Evolutionary conservation across 257 asterid genomes (phyloP).

Genomic region (Jacaranda mimosifolia): DNA sequence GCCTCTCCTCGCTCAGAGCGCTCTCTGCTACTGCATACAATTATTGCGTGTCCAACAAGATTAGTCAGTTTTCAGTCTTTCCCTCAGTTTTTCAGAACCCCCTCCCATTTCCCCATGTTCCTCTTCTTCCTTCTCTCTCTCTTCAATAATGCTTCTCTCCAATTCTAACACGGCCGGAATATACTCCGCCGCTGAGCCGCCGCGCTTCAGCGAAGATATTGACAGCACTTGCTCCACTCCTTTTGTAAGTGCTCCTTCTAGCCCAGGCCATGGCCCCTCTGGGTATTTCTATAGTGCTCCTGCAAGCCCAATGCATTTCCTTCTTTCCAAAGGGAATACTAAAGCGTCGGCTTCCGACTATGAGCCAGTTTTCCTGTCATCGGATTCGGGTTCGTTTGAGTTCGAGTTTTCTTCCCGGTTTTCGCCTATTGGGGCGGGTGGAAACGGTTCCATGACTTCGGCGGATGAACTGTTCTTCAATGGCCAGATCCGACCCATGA

Average conservation of each 20-base stretch:
- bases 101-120: constrained; percentile 42
- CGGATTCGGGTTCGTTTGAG: constrained; percentile 64
- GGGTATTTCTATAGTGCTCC: constrained; percentile 74
- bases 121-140: constrained; percentile 19
- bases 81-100: constrained; percentile 33
- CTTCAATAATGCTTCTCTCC: constrained; percentile 49
- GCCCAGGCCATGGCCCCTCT: constrained; percentile 56
- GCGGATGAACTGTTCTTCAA: constrained; percentile 68
- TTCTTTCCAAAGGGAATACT: constrained; percentile 30
- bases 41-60: constrained; percentile 56
- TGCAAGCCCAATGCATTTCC: constrained; percentile 66
- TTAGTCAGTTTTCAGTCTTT: constrained; percentile 32
- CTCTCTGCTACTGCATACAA: constrained; percentile 55
- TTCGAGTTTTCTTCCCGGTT: constrained; percentile 64
- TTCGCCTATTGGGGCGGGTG: constrained; percentile 42
- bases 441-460: constrained; percentile 53
- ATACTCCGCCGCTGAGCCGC: constrained; percentile 49
- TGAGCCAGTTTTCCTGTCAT: constrained; percentile 52
- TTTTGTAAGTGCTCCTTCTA: constrained; percentile 65
- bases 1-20: constrained; percentile 39
- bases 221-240: constrained; percentile 69
- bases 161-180: neutral
- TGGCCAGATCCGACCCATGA: constrained; percentile 76
- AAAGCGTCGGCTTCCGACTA: constrained; percentile 22
- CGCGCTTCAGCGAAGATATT: constrained; percentile 59